A percentile compares a stretch with the other conserved stretches of the same genome.
phyloP scores from a whole-genome alignment of 352 stramenopile species.

The Phytophthora cactorum region DNA sequence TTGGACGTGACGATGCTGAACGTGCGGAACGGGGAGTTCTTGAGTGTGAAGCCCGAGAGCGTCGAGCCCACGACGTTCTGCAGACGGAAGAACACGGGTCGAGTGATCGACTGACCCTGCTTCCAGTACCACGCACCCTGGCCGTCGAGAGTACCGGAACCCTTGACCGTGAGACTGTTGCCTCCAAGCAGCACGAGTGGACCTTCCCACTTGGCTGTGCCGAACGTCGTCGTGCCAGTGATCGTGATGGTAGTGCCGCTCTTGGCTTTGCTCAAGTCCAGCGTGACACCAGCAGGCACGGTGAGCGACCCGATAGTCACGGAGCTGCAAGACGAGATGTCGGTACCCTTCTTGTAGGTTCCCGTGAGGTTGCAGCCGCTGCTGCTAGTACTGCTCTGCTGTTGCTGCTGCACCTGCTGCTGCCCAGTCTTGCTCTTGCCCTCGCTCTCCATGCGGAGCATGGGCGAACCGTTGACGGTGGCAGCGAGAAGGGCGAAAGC shows the following conservation, averaged over 20 bases:
- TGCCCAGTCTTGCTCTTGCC: constrained; percentile 7
- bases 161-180: constrained; percentile 31
- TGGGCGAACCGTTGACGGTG: constrained; percentile 17
- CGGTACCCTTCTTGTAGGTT: constrained; percentile 27
- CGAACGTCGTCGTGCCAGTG: constrained; percentile 43
- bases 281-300: constrained; percentile 40
- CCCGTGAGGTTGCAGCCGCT: constrained; percentile 21
- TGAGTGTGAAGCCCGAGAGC: constrained; percentile 40
- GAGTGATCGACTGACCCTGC: constrained; percentile 34
- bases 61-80: constrained; percentile 33
- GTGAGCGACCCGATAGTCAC: constrained; percentile 32
- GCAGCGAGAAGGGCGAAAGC: constrained; percentile 13
- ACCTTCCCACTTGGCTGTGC: constrained; percentile 36
- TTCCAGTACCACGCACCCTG: constrained; percentile 50
- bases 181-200: constrained; percentile 37
- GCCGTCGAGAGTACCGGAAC: constrained; percentile 39
- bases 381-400: constrained; percentile 9
- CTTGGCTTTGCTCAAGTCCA: constrained; percentile 41
- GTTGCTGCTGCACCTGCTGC: neutral
- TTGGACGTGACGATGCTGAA: constrained; percentile 37
- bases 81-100: constrained; percentile 42
- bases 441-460: constrained; percentile 11
- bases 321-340: constrained; percentile 27
- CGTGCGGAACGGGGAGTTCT: constrained; percentile 37
- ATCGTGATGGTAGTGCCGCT: constrained; percentile 40